Base-by-base conservation (phyloP, 805 yeast species). In the Saccharomyces cerevisiae region DNA sequence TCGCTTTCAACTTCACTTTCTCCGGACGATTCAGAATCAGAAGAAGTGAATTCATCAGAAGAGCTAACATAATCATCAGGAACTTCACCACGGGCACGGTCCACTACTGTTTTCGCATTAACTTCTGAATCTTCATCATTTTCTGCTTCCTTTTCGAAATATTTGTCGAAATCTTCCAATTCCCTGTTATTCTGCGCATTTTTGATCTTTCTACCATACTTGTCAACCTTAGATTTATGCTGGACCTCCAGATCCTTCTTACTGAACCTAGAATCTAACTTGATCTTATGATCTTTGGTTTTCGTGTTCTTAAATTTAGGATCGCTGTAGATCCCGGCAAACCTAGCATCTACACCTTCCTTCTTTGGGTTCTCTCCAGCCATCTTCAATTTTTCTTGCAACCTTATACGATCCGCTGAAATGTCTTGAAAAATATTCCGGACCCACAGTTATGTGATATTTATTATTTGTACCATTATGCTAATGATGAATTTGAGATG, bases 201-300 rank as follows among this genome's bases (percentile, higher is more conserved):
- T 36, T 75, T 75, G 26, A 89, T 64, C 61, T 79, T 84, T 67
- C 97, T 79, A 48, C 99, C 99, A 69, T 89, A 92, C 62, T 86
- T 83, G 67, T 94, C 98, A 49, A 89, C 85, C 41, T 80, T 81
- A 4, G 85, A 79, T 52, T 73, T 72, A 54, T 78, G 76, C 52
- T 82, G 83, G n/a, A 85, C 81, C 58, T 83, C 79, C 53, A 83
- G 73, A 52, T 73, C 79, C 51, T 75, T 73, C 48, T 82, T 81
- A 61, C 84, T 85, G 71, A 94, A 94, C 70, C 99, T 82, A 54
- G 82, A 85, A 71, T 94, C 99, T 26, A 94, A 77, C 61, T 87
- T 82, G 41, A 89, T 86, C 67, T 85, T 87, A 57, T 83, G 72
- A 54, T 84, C 82, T 61, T 82, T 83, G 67, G 77, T 78, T 63